These are phyloP conservation scores for Metschnikowia noctiluminum DNA, from an alignment of 805 yeast species.

Conservation along the genomic window DNA sequence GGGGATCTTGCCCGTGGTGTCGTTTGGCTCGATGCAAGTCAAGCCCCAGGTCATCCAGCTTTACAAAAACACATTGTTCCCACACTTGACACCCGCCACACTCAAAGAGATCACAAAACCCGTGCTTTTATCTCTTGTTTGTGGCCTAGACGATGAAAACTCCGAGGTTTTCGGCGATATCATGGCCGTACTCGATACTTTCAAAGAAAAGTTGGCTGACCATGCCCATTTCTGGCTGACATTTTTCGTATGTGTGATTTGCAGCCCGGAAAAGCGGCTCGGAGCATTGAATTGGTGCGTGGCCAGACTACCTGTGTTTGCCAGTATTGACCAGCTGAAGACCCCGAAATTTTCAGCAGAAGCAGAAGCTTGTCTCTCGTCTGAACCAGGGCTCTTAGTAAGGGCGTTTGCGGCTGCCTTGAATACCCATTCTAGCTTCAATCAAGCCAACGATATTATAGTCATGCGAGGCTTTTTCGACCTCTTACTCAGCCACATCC, in stretches of 20 bases:
- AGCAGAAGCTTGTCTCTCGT: constrained; percentile 54
- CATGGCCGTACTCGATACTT: constrained; percentile 54
- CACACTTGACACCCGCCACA: constrained; percentile 31
- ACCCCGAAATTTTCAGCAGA: constrained; percentile 25
- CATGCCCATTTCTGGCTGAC: constrained; percentile 86
- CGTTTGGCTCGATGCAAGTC: constrained; percentile 85
- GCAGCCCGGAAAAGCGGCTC: constrained; percentile 72
- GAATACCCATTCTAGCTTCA: constrained; percentile 31
- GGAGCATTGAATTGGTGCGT: constrained; percentile 83
- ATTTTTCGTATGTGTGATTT: constrained; percentile 67
- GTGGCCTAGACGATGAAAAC: constrained; percentile 91
- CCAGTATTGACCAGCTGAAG: constrained; percentile 26
- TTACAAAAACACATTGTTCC: constrained; percentile 49
- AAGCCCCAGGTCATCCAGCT: constrained; percentile 72
- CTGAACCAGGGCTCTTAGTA: constrained; percentile 75
- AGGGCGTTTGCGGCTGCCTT: constrained; percentile 74
- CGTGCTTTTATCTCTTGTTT: constrained; percentile 66
- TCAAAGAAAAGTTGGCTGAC: constrained; percentile 55
- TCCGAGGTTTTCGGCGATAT: constrained; percentile 73
- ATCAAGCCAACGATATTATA: constrained; percentile 51
- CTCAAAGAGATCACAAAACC: constrained; percentile 63
- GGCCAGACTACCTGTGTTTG: constrained; percentile 61
- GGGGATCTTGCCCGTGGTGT: constrained; percentile 84
- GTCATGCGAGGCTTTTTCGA: constrained; percentile 88
- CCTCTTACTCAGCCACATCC: constrained; percentile 63